phyloP scores from a whole-genome alignment of 2,329 filamentous ascomycete genomes.

The Penicillium sp. region DNA sequence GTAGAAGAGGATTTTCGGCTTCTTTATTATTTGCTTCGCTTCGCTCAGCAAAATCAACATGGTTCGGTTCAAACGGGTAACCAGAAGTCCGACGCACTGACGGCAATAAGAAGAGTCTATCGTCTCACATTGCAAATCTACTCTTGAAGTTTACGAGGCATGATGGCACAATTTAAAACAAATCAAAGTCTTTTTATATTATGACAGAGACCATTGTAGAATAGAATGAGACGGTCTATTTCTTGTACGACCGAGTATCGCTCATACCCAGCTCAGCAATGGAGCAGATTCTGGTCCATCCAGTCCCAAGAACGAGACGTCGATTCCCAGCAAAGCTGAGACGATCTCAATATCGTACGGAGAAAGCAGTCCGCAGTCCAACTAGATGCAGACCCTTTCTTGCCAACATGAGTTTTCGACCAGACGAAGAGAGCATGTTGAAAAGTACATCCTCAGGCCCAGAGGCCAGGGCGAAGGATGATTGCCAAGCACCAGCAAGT shows the following conservation, averaged over 20 bases:
- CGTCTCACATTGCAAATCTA: too few relatives aligned
- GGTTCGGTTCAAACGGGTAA: too few relatives aligned
- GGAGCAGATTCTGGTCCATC: not conserved
- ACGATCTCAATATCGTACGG: not conserved
- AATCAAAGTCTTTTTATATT: too few relatives aligned
- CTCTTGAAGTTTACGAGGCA: too few relatives aligned
- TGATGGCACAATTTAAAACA: too few relatives aligned
- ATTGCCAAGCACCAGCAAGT: slow-evolving; percentile 9
- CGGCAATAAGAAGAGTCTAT: too few relatives aligned
- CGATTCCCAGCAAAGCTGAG: not conserved
- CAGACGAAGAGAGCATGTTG: slow-evolving; percentile 12
- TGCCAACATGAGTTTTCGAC: slow-evolving; percentile 12
- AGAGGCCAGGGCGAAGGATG: slow-evolving; percentile 1
- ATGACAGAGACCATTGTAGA: not conserved
- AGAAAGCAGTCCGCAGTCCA: not conserved
- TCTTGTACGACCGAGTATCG: not conserved
- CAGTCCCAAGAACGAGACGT: not conserved
- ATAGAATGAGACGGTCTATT: not conserved
- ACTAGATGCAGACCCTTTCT: slow-evolving; percentile 7
- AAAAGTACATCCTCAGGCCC: slow-evolving; percentile 4
- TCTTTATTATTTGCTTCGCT: too few relatives aligned
- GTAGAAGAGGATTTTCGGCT: too few relatives aligned
- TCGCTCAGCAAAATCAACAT: too few relatives aligned
- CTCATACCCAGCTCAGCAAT: not conserved
- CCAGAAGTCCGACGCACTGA: too few relatives aligned